A percentile compares a stretch with the other conserved stretches of the same genome.
Conservation (phyloP, 1,284 basidiomycete genomes). For the Marasmius sp. region DNA sequence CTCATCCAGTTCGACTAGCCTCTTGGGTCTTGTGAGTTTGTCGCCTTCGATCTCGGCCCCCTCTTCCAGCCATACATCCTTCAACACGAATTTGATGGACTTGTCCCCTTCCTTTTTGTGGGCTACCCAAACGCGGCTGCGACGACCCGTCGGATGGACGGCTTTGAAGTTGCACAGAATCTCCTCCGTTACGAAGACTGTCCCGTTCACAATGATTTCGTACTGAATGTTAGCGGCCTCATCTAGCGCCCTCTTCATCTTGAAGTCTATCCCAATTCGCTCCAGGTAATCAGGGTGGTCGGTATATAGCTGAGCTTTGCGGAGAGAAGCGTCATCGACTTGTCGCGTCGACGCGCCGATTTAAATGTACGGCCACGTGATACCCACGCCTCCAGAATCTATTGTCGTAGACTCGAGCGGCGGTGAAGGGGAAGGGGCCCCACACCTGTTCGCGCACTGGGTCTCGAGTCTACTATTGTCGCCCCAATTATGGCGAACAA, state of each 20-base stretch:
- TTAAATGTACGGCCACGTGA: too few relatives aligned
- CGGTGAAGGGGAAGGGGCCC: too few relatives aligned
- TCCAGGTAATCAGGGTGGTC: background rate
- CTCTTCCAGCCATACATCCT: slow-evolving; percentile 6
- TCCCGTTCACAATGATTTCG: background rate
- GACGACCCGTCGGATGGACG: background rate
- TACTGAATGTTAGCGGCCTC: background rate
- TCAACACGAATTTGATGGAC: background rate
- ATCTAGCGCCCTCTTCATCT: background rate
- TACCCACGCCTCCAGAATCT: too few relatives aligned
- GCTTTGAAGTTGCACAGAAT: slow-evolving; percentile 1
- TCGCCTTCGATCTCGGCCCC: background rate
- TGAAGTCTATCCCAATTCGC: background rate
- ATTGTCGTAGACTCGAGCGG: too few relatives aligned
- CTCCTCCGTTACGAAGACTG: background rate
- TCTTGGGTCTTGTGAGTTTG: background rate
- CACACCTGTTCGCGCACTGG: too few relatives aligned
- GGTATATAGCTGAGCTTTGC: too few relatives aligned
- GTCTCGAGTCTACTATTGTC: too few relatives aligned
- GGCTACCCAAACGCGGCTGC: slow-evolving; percentile 2
- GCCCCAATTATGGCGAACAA: too few relatives aligned
- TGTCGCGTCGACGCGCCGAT: too few relatives aligned
- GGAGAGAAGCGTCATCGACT: too few relatives aligned
- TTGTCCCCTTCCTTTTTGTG: background rate
- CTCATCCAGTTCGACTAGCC: background rate